Evolutionary conservation across 768 basidiomycete species (phyloP), one percentile per base, ranked within the genome.

Genomic region (Cystofilobasidium macerans): DNA sequence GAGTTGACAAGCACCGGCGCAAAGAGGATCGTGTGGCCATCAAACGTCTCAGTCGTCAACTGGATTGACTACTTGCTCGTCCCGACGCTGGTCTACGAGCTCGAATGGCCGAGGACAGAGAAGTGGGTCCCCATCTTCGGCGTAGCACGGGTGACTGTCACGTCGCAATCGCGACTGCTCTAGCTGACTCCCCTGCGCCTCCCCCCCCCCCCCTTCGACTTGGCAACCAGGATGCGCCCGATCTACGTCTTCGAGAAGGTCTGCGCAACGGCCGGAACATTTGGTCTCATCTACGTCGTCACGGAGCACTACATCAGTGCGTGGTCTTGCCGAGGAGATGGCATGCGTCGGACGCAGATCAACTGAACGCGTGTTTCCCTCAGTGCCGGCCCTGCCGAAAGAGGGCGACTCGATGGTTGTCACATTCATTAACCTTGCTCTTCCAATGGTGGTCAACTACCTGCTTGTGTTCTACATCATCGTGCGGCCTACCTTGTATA

Each of bases 21-120:
- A 1, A 75, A 79, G 57, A 77, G 79, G 60, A 80, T 92, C 43
- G 81, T 80, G 22, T 99, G 88, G 84, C 93, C 93, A 0, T 80
- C 85, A 56, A 97, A 92, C 74, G 81, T 98, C 68, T 86, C 85
- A 0, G 81, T 84, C 73, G 82, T 80, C 72, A 86, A 90, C 75
- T 98, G 92, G 73, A 82, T 82, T 33, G 82, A 86, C 43, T 99
- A 93, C 76, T 83, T 89, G 77, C 77, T 93, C 43, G 85, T 88
- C 54, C 95, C 95, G 18, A 90, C 90, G 0, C 80, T 99, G 48
- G 92, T 97, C 9, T 99, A 99, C 73, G 92, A 98, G 75, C 79
- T 98, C 38, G 93, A 97, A 76, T 99, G 93, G 75, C 94, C 94
- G 13, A 79, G 94, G 59, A 97, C 94, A 13, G 84, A 88, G 36